Evolutionary conservation across 2,329 filamentous ascomycete species (phyloP).

Genomic region (Colletotrichum cuscutae): DNA sequence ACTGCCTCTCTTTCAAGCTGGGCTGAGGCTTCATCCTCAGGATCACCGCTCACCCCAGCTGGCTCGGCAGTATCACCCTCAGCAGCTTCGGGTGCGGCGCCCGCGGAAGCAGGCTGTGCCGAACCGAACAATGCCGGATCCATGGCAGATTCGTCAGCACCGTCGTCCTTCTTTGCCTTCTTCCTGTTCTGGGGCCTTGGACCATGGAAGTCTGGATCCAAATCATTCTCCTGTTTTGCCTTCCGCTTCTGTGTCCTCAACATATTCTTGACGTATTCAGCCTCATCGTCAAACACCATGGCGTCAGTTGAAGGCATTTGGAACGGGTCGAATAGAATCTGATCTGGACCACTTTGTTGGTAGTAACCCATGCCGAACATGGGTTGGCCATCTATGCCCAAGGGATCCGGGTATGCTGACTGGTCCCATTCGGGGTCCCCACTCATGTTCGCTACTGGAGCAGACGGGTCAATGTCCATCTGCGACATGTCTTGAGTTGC

Average conservation of each 20-base stretch:
- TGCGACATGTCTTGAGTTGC: conserved; percentile 10
- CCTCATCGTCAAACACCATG: conserved; percentile 55
- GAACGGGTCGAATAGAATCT: conserved; percentile 69
- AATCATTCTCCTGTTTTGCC: conserved; percentile 61
- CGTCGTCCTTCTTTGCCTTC: conserved; percentile 47
- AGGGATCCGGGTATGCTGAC: conserved; percentile 60
- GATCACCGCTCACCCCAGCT: conserved; percentile 38
- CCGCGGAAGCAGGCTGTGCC: not conserved
- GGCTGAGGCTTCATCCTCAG: conserved; percentile 32
- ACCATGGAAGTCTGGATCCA: conserved; percentile 64
- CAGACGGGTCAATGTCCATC: conserved; percentile 31
- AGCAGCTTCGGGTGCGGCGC: not conserved
- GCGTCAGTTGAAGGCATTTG: conserved; percentile 60
- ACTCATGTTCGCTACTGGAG: conserved; percentile 39
- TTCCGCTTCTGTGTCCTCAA: conserved; percentile 64
- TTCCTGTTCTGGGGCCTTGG: conserved; percentile 54
- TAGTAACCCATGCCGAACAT: conserved; percentile 71
- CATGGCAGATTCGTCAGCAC: conserved; percentile 49
- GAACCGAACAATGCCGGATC: conserved; percentile 63
- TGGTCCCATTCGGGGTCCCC: conserved; percentile 45
- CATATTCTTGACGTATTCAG: conserved; percentile 66
- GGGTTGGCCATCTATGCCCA: conserved; percentile 56
- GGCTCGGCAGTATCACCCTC: not conserved
- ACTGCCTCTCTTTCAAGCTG: conserved; percentile 18
- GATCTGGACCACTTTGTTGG: conserved; percentile 66